Percentiles rank a stretch among this genome's conserved stretches.
Evolutionary conservation across 805 yeast species (phyloP).

Genomic region (Suhomyces sp.): DNA sequence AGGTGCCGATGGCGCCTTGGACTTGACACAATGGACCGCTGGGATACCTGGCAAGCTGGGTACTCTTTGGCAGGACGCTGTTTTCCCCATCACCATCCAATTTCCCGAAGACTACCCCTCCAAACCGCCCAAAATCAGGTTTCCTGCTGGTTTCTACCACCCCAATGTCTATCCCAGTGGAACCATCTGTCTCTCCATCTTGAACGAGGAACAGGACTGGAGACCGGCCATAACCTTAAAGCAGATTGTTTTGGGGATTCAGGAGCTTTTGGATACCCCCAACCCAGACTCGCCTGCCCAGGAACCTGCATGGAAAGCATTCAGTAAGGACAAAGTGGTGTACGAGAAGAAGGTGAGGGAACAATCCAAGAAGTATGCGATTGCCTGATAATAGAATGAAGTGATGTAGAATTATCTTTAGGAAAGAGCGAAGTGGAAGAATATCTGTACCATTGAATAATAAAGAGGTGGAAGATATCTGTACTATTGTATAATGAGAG

Average conservation of each 20-base stretch:
- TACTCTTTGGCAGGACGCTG: slow-evolving; percentile 89
- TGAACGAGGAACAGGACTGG: slow-evolving; percentile 97
- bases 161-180: slow-evolving; percentile 98
- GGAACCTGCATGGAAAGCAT: slow-evolving; percentile 93
- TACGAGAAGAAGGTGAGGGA: slow-evolving; percentile 77
- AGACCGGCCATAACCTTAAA: slow-evolving; percentile 92
- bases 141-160: slow-evolving; percentile 89
- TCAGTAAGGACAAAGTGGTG: slow-evolving; percentile 58
- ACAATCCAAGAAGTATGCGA: slow-evolving; percentile 73
- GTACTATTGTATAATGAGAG: no score
- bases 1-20: slow-evolving; percentile 76
- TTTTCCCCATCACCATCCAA: slow-evolving; percentile 74
- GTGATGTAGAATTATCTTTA: no score
- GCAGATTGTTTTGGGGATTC: slow-evolving; percentile 87
- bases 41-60: slow-evolving; percentile 92
- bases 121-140: slow-evolving; percentile 91
- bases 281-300: slow-evolving; percentile 97
- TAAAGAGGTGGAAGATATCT: no score
- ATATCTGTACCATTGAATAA: no score
- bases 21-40: slow-evolving; percentile 85
- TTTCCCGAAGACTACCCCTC: slow-evolving; percentile 95
- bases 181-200: slow-evolving; percentile 86
- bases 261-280: slow-evolving; percentile 84
- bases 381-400: slow-evolving; percentile 17
- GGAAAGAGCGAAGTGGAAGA: no score